A percentile compares a stretch with the other conserved stretches of the same genome.
These are phyloP conservation scores for Microstroma glucosiphilum DNA, from an alignment of 1,284 basidiomycete genomes.

Conservation along the genomic window DNA sequence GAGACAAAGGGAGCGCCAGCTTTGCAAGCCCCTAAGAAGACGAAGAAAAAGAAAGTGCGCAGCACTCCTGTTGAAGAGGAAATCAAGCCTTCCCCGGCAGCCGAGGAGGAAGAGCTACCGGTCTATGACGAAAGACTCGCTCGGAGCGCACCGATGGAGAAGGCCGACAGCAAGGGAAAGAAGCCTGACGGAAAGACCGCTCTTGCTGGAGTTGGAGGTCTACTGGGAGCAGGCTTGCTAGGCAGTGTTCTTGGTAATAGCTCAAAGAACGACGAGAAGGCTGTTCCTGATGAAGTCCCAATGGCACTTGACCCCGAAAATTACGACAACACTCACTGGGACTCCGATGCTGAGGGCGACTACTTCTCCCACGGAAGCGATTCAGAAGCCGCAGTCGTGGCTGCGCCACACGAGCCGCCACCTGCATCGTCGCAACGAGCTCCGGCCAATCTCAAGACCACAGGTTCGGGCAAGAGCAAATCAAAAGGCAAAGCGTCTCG, in stretches of 20 bases:
- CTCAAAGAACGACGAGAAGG: neutral
- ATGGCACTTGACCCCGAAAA: neutral
- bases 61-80: neutral
- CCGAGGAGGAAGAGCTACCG: neutral
- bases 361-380: no score
- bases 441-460: no score
- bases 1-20: no score
- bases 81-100: neutral
- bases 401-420: no score
- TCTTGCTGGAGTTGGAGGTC: neutral
- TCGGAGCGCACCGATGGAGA: neutral
- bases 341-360: no score
- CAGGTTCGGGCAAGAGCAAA: no score
- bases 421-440: no score
- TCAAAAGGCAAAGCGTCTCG: no score
- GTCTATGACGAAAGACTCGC: neutral
- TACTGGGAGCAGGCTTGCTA: no score
- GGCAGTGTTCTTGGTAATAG: no score
- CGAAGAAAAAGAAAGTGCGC: neutral
- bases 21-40: neutral
- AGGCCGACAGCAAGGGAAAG: neutral
- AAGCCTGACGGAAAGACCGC: neutral
- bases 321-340: neutral
- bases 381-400: no score
- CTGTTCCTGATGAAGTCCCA: neutral